Base-by-base conservation (phyloP, 225 moss, liverwort and hornwort species). In the Lunularia cruciata region DNA sequence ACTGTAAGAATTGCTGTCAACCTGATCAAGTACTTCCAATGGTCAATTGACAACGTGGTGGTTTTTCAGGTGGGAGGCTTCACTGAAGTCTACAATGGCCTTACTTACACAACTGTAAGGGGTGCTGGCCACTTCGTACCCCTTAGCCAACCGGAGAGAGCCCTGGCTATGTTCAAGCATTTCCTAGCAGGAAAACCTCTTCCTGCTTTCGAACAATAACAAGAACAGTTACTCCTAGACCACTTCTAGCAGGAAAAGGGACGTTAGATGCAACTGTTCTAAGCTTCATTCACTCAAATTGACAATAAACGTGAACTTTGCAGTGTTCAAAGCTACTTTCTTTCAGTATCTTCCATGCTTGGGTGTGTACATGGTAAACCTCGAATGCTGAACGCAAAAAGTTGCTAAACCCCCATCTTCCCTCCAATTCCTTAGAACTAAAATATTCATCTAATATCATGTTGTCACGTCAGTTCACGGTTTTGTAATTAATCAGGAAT, bases 111-210 rank as follows among this genome's bases (percentile, higher is more conserved):
- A 0, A 96, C 96, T 0, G 87, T 96, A 51, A 65, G 96, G 56
- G 80, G 86, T 40, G 83, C 96, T 8, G 96, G 96, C 43, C 96
- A 96, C 72, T 81, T 89, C 75, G 96, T 96, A 46, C 92, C 96
- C 0, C 75, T 71, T 1, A 80, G 76, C 72, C 90, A 92, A 79
- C 96, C 96, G 18, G 87, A 82, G 1, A 87, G 92, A 48, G 92
- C 88, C 0, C 79, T 96, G 5, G 70, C 84, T 60, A 65, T 96
- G 8, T 87, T 96, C 20, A 53, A 62, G 60, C 86, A 84, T 71
- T 96, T 87, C 64, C 83, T 96, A 0, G 81, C 79, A 20, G 92
- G 90, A 52, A 86, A 71, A 62, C 82, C 87, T 4, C 95, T 96
- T 20, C 88, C 95, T 14, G 55, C 52, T 32, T 72, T 72, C 10